These are phyloP conservation scores for Penicillium sp. DNA, from an alignment of 2,329 filamentous ascomycete species.

Conservation along the genomic window DNA sequence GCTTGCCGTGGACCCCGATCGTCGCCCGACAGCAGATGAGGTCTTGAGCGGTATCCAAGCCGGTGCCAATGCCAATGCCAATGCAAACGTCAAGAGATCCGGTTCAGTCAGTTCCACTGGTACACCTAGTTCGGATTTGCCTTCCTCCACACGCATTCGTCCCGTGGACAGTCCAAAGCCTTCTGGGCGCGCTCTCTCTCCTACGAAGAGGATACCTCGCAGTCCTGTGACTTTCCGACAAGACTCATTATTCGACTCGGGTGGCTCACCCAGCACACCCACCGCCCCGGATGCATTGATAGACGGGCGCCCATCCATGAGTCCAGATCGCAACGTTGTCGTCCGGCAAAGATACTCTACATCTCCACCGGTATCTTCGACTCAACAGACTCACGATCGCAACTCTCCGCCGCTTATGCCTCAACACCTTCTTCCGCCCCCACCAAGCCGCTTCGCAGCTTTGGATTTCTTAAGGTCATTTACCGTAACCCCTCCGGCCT, in stretches of 20 bases:
- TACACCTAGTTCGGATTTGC: constrained; percentile 31
- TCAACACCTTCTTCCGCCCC: constrained; percentile 42
- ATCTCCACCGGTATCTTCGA: constrained; percentile 25
- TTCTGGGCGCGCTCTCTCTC: constrained; percentile 27
- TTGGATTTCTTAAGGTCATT: constrained; percentile 20
- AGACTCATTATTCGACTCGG: constrained; percentile 27
- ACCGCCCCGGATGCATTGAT: constrained; percentile 14
- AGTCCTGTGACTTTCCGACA: constrained; percentile 23
- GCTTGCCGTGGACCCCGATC: constrained; percentile 68
- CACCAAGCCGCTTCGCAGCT: constrained; percentile 31
- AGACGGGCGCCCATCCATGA: constrained; percentile 19
- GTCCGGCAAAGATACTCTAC: constrained; percentile 30
- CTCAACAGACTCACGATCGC: constrained; percentile 13
- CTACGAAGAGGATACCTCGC: constrained; percentile 24
- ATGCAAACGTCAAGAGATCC: constrained; percentile 40
- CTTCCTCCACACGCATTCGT: constrained; percentile 35
- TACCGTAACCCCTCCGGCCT: constrained; percentile 34
- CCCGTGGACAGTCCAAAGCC: constrained; percentile 37
- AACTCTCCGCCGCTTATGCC: neutral
- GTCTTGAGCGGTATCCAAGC: constrained; percentile 74
- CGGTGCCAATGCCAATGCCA: constrained; percentile 49
- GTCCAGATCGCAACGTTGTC: constrained; percentile 31
- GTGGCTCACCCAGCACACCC: constrained; percentile 10
- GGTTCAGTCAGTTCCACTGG: constrained; percentile 17
- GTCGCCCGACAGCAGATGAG: constrained; percentile 79